Base-by-base conservation (phyloP, 1,284 basidiomycete species). In the Irpex rosettiformis region DNA sequence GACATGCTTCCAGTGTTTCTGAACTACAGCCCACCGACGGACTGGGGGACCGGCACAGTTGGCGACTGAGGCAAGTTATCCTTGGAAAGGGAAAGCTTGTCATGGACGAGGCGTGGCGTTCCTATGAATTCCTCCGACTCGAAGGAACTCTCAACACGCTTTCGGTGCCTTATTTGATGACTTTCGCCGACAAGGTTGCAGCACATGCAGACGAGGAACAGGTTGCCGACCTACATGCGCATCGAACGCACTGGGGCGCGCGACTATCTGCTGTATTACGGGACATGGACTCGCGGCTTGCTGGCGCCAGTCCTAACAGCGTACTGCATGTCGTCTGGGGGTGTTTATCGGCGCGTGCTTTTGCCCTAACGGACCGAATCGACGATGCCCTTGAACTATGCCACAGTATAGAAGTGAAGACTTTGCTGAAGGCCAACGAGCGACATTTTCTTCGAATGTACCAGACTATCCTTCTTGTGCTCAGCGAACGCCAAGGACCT, bases 381-480 rank as follows among this genome's bases (percentile, higher is more conserved):
- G 63, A 67, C 22, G 67, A 65, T 3, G 68, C 68, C 3, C 45
- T 62, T 3, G 52, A 55, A 0, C 53, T 58, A 18, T 51, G 53
- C 10, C 55, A 56, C 13, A 13, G 52, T 29, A 62, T 62, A 52
- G 59, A 55, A 60, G 57, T 64, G 33, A 62, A 68, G 18, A 62
- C 57, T 25, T 58, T 52, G 11, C 54, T 6, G n/a, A 43, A 24
- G n/a, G 29, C 30, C 18, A 52, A 33, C 33, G 29, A 27, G 10
- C 47, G 48, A 22, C 25, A 52, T 28, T 33, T n/a, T 11, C 10
- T 57, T 27, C 65, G 63, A 60, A 73, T 73, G 29, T 80, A 79
- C 62, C 71, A 75, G 37, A 69, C 73, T 49, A 66, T 85, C 40
- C 56, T 80, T 25, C 66, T 71, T n/a, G 75, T 78, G 11, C 67